Percentiles rank a stretch among this genome's conserved stretches.
Conservation (phyloP, 345 rosid species). For the Geranium brycei region DNA sequence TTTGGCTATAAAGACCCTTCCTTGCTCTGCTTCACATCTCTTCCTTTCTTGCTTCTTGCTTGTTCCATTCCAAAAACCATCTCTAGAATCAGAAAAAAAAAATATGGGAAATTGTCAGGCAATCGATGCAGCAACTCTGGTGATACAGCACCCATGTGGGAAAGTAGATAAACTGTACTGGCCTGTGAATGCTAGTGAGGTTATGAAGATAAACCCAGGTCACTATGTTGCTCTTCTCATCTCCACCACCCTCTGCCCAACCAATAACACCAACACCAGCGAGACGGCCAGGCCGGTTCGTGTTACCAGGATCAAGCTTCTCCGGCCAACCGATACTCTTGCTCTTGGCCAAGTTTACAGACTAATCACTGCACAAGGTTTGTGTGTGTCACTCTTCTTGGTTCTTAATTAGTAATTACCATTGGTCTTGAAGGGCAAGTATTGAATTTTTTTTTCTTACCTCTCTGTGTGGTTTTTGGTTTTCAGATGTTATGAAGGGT, state of each 20-base stretch:
- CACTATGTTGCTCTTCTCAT: conserved; percentile 87
- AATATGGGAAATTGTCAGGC: conserved; percentile 94
- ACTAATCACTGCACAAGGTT: conserved; percentile 88
- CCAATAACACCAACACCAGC: conserved; percentile 28
- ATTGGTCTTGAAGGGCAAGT: neutral
- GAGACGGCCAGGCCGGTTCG: conserved; percentile 26
- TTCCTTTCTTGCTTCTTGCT: neutral
- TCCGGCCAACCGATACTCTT: conserved; percentile 64
- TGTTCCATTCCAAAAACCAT: too few species aligned
- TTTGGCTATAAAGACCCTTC: neutral
- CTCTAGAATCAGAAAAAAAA: neutral
- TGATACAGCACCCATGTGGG: conserved; percentile 85
- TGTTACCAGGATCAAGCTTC: conserved; percentile 87
- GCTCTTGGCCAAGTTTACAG: conserved; percentile 90
- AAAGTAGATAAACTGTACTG: conserved; percentile 67
- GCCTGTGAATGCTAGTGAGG: conserved; percentile 53
- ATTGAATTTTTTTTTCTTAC: neutral
- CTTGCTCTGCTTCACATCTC: neutral
- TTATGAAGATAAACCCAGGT: conserved; percentile 75
- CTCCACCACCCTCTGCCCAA: conserved; percentile 22
- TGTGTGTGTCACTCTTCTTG: neutral
- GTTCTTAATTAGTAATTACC: neutral
- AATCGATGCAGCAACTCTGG: conserved; percentile 88
- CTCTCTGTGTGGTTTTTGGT: neutral
- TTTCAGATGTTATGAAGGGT: neutral